Evolutionary conservation across 306 rosid species (phyloP).

Genomic region (Carpinus viminea): DNA sequence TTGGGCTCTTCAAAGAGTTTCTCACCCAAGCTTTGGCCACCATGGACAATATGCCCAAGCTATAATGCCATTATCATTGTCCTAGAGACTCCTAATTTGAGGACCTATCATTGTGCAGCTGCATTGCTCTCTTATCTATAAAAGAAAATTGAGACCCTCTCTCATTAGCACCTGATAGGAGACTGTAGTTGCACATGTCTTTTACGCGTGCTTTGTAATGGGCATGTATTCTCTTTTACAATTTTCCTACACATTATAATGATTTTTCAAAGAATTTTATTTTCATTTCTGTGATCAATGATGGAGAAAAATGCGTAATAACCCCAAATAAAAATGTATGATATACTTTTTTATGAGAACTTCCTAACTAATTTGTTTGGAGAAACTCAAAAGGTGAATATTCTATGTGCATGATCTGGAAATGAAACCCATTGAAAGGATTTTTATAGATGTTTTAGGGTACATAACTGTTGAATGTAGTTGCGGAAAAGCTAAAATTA

Average conservation of each 20-base stretch:
- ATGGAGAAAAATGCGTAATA: not conserved
- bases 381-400: too few species aligned
- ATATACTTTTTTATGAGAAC: not conserved
- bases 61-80: not conserved
- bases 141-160: not conserved
- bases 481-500: not conserved
- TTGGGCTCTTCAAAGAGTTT: not conserved
- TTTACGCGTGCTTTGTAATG: not conserved
- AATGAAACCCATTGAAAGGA: not conserved
- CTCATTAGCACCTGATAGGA: conserved; percentile 3
- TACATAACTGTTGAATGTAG: not conserved
- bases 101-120: not conserved
- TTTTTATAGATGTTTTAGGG: not conserved
- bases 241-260: too few species aligned
- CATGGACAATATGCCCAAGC: not conserved
- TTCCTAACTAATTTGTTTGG: not conserved
- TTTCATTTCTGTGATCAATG: not conserved
- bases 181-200: not conserved
- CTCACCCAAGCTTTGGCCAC: not conserved
- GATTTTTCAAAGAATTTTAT: too few species aligned
- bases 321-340: not conserved
- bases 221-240: not conserved
- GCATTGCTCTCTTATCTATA: not conserved
- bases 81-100: not conserved
- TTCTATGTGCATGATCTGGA: not conserved